phyloP scores from a whole-genome alignment of 2,329 filamentous ascomycete genomes.

The Ophiostoma himal-ulmi region DNA sequence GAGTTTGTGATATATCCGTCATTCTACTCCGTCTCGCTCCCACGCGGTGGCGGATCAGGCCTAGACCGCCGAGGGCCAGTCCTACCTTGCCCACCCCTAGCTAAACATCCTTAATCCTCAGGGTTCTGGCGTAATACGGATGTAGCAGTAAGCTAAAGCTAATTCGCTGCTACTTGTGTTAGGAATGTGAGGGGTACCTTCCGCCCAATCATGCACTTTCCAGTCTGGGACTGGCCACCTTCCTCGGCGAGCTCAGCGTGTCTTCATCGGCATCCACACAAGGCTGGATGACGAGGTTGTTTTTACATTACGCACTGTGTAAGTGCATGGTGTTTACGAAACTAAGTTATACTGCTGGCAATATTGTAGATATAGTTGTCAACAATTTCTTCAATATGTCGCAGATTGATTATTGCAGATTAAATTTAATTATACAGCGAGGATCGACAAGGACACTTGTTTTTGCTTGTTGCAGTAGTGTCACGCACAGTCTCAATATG shows the following conservation, averaged over 20 bases:
- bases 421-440: neutral
- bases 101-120: neutral
- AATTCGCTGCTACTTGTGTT: neutral
- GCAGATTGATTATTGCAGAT: neutral
- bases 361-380: neutral
- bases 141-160: neutral
- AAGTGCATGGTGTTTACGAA: neutral
- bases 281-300: neutral
- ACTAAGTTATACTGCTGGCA: neutral
- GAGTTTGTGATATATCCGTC: neutral
- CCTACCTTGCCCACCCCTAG: neutral
- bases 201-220: conserved; percentile 6
- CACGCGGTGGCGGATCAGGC: neutral
- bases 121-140: neutral
- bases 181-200: neutral
- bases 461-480: neutral
- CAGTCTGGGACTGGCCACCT: neutral
- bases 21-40: neutral
- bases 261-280: neutral
- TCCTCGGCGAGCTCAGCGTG: neutral
- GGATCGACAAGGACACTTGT: neutral
- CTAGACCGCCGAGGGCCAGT: neutral
- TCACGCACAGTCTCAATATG: neutral
- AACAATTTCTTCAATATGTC: neutral
- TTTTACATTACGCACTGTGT: neutral